A percentile compares a stretch with the other conserved stretches of the same genome.
Evolutionary conservation across 2,329 filamentous ascomycete species (phyloP).

Genomic region (Bipolaris oryzae): DNA sequence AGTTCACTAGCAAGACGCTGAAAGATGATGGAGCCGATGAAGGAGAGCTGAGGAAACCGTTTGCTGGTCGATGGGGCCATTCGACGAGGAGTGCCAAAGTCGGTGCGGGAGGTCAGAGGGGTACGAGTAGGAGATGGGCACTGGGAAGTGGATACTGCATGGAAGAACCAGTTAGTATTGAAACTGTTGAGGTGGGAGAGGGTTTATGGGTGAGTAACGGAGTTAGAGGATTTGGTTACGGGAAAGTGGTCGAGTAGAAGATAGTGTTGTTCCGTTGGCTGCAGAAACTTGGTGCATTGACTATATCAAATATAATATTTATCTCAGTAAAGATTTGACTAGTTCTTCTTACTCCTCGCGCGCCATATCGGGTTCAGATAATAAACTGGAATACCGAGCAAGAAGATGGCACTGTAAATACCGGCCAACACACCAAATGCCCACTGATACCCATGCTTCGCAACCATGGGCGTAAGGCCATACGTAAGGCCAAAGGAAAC

Average conservation of each 20-base stretch:
- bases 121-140: slow-evolving; percentile 84
- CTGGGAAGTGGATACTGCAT: slow-evolving; percentile 69
- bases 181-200: slow-evolving; percentile 72
- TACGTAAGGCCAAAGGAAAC: slow-evolving; percentile 5
- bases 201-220: slow-evolving; percentile 89
- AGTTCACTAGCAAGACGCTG: slow-evolving; percentile 29
- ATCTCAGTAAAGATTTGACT: too few species aligned
- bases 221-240: slow-evolving; percentile 71
- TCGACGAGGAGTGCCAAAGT: slow-evolving; percentile 51
- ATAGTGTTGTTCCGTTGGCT: neutral
- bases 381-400: neutral
- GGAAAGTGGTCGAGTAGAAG: slow-evolving; percentile 38
- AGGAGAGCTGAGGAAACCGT: slow-evolving; percentile 44
- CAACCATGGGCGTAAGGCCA: slow-evolving; percentile 3
- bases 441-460: neutral
- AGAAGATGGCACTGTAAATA: neutral
- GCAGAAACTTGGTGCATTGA: neutral
- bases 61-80: slow-evolving; percentile 49
- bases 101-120: slow-evolving; percentile 79
- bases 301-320: neutral
- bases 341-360: neutral
- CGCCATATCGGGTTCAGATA: neutral
- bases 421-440: slow-evolving; percentile 5
- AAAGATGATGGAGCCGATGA: slow-evolving; percentile 34
- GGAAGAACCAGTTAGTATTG: slow-evolving; percentile 66